Percentiles rank a stretch among this genome's conserved stretches.
These are phyloP conservation scores for Leptographium flavum DNA, from an alignment of 2,329 filamentous ascomycete species.

Conservation along the genomic window DNA sequence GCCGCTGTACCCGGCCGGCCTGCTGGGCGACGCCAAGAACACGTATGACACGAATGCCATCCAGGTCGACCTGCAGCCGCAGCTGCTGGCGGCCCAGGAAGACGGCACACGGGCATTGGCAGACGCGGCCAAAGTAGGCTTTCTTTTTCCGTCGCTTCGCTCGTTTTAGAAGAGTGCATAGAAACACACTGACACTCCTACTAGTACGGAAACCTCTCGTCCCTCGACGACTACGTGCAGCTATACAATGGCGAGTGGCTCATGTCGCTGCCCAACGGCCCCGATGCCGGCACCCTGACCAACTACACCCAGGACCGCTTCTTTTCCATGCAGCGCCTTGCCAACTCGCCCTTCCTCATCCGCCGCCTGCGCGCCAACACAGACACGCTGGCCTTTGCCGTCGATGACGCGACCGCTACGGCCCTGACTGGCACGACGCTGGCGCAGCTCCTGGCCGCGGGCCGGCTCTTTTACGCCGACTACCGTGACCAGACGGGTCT, in stretches of 20 bases:
- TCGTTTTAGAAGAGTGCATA: neutral
- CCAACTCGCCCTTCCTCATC: conserved; percentile 24
- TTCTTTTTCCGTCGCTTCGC: too few species aligned
- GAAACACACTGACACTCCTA: neutral
- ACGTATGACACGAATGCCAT: conserved; percentile 5
- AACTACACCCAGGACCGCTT: conserved; percentile 31
- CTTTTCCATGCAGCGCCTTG: conserved; percentile 33
- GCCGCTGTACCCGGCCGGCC: conserved; percentile 8
- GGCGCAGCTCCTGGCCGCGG: conserved; percentile 17
- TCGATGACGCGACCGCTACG: conserved; percentile 17
- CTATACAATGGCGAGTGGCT: conserved; percentile 29
- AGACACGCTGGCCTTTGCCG: conserved; percentile 22
- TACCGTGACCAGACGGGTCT: conserved; percentile 21
- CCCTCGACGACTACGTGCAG: conserved; percentile 22
- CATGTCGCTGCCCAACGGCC: conserved; percentile 20
- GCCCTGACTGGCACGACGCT: conserved; percentile 20
- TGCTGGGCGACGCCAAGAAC: conserved; percentile 6
- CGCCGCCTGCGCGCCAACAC: conserved; percentile 17
- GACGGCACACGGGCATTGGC: neutral
- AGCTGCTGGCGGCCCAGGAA: neutral
- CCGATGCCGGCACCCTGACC: conserved; percentile 21
- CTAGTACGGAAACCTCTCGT: conserved; percentile 17
- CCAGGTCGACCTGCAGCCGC: neutral
- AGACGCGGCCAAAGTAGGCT: neutral
- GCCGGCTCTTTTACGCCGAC: conserved; percentile 29